Evolutionary conservation across 2,329 filamentous ascomycete species (phyloP).

Genomic region (Fusarium odoratissimum): DNA sequence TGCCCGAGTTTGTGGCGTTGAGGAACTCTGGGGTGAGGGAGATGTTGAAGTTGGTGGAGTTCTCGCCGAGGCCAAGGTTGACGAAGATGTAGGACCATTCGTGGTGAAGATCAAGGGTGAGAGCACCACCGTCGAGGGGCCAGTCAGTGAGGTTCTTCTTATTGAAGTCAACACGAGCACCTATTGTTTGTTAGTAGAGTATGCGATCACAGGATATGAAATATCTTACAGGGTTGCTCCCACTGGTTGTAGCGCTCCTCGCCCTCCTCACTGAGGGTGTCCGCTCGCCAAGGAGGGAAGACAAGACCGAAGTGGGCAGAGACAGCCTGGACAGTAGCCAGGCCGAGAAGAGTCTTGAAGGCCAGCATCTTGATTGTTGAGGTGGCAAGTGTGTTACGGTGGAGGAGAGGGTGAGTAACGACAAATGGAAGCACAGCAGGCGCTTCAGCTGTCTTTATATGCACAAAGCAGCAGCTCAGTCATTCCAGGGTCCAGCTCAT

Average conservation of each 20-base stretch:
- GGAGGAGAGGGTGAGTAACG: conserved; percentile 2
- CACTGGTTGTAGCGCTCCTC: conserved; percentile 60
- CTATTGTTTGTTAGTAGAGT: conserved; percentile 45
- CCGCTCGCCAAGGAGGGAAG: conserved; percentile 62
- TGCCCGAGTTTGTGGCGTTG: conserved; percentile 69
- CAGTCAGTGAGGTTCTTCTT: conserved; percentile 63
- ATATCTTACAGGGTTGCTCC: conserved; percentile 61
- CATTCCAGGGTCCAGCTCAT: conserved; percentile 6
- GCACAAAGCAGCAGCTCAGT: conserved; percentile 4
- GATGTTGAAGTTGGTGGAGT: conserved; percentile 74
- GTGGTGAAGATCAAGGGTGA: conserved; percentile 63
- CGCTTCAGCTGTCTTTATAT: conserved; percentile 32
- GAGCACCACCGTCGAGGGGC: conserved; percentile 62
- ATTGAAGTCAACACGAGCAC: conserved; percentile 60
- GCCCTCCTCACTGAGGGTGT: conserved; percentile 56
- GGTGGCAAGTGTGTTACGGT: background rate
- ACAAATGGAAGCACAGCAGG: background rate
- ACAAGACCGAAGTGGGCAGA: conserved; percentile 61
- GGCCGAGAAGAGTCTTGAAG: conserved; percentile 47
- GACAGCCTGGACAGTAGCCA: conserved; percentile 53
- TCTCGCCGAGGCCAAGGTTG: conserved; percentile 63
- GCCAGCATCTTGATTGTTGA: conserved; percentile 44
- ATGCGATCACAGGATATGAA: background rate
- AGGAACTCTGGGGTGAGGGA: conserved; percentile 70
- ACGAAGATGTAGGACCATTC: conserved; percentile 64